phyloP scores from a whole-genome alignment of 2,329 filamentous ascomycete genomes.

The Capronia epimyces region DNA sequence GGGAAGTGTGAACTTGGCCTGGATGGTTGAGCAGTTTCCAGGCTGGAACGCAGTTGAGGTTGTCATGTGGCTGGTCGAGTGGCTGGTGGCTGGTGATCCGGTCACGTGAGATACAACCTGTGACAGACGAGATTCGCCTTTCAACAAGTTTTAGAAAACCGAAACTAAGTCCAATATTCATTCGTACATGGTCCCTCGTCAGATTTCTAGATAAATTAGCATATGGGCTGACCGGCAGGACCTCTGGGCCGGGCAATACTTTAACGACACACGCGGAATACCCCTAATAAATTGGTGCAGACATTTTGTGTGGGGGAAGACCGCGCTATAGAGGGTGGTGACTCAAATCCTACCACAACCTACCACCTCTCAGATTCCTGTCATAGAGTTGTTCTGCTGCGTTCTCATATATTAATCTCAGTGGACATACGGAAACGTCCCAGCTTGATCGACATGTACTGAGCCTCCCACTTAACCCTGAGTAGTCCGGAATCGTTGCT shows the following conservation, averaged over 20 bases:
- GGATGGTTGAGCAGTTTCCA: conserved; percentile 2
- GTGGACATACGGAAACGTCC: background rate
- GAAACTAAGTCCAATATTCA: too few relatives aligned
- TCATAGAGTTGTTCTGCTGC: background rate
- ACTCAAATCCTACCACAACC: conserved; percentile 1
- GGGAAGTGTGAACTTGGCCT: background rate
- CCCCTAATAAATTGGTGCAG: background rate
- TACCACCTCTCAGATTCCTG: background rate
- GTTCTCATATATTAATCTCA: background rate
- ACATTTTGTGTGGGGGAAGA: conserved; percentile 2
- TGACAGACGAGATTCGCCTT: too few relatives aligned
- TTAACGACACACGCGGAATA: too few relatives aligned
- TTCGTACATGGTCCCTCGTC: too few relatives aligned
- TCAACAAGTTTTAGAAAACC: too few relatives aligned
- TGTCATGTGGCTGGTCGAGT: conserved; percentile 5
- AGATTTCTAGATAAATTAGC: too few relatives aligned
- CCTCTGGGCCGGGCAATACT: too few relatives aligned
- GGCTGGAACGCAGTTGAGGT: background rate
- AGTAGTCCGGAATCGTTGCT: background rate
- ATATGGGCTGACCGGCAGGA: too few relatives aligned
- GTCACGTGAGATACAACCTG: conserved; percentile 3
- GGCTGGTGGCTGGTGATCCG: background rate
- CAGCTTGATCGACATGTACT: background rate
- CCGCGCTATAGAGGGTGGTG: background rate
- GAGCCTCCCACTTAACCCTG: background rate